A percentile compares a stretch with the other conserved stretches of the same genome.
These are phyloP conservation scores for Penicillium olsonii DNA, from an alignment of 2,329 filamentous ascomycete species.

Conservation along the genomic window DNA sequence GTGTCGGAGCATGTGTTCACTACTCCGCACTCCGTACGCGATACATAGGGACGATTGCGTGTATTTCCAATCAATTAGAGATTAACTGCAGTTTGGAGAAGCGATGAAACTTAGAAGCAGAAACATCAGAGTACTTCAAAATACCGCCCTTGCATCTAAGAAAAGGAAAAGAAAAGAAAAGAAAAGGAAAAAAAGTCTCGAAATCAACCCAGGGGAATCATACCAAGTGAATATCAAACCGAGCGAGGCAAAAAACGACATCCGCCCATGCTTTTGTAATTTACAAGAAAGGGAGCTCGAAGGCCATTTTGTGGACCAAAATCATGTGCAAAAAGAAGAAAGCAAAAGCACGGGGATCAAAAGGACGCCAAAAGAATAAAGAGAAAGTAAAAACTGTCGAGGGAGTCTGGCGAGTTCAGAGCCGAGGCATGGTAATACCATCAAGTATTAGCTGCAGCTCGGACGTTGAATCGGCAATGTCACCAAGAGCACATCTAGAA, in stretches of 20 bases:
- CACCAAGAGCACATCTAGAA: conserved; percentile 23
- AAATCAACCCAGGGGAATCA: conserved; percentile 21
- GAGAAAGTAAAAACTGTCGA: background rate
- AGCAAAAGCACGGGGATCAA: conserved; percentile 1
- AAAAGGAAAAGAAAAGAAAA: background rate
- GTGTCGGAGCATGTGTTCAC: background rate
- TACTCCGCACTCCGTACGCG: background rate
- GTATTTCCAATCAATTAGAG: conserved; percentile 13
- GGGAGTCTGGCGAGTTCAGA: background rate
- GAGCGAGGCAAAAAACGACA: conserved; percentile 22
- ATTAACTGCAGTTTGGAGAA: conserved; percentile 17
- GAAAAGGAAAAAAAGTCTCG: conserved; percentile 10
- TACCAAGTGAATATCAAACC: conserved; percentile 20
- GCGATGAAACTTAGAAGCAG: background rate
- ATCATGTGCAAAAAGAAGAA: conserved; percentile 17
- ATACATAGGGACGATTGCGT: background rate
- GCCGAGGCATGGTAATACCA: background rate
- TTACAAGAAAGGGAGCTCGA: conserved; percentile 28
- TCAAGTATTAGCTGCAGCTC: conserved; percentile 1
- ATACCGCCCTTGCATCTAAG: conserved; percentile 21
- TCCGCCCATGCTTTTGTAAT: conserved; percentile 40
- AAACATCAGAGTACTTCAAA: conserved; percentile 6
- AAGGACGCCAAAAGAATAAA: background rate
- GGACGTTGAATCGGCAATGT: background rate
- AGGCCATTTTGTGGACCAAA: conserved; percentile 15